Conservation (phyloP, 2,329 filamentous ascomycete genomes). For the Arthrobotrys conoides region DNA sequence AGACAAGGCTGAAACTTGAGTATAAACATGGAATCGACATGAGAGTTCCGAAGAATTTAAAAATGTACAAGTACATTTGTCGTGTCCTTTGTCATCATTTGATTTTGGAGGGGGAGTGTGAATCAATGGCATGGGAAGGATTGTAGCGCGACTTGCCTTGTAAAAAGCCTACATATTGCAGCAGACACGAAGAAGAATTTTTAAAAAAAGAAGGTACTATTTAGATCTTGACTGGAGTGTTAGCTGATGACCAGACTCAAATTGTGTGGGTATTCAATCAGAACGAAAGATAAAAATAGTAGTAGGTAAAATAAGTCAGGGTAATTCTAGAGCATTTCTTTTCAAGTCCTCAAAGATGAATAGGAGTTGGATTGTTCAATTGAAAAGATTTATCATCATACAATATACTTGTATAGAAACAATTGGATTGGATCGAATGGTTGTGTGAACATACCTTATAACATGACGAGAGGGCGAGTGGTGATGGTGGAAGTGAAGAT, state of each 20-base stretch:
- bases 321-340: conserved; percentile 64
- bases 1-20: conserved; percentile 69
- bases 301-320: conserved; percentile 67
- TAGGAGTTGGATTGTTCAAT: conserved; percentile 70
- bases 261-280: conserved; percentile 17
- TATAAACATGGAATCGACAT: conserved; percentile 65
- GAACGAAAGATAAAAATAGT: conserved; percentile 33
- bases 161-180: conserved; percentile 28
- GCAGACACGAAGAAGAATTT: background rate
- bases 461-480: background rate
- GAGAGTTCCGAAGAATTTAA: conserved; percentile 63
- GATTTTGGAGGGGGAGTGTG: background rate
- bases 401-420: conserved; percentile 16
- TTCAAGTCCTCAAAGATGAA: conserved; percentile 64
- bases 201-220: conserved; percentile 14
- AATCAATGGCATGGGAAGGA: background rate
- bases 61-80: conserved; percentile 49
- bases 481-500: background rate
- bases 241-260: conserved; percentile 5
- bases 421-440: conserved; percentile 9
- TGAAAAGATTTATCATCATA: conserved; percentile 67
- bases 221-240: conserved; percentile 1
- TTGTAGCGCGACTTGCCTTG: conserved; percentile 65
- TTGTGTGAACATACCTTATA: conserved; percentile 20
- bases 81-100: conserved; percentile 61